Evolutionary conservation across 1,284 basidiomycete genomes (phyloP), one percentile per base, ranked within the genome.

Genomic region (Anthracocystis panici-leucophaei): DNA sequence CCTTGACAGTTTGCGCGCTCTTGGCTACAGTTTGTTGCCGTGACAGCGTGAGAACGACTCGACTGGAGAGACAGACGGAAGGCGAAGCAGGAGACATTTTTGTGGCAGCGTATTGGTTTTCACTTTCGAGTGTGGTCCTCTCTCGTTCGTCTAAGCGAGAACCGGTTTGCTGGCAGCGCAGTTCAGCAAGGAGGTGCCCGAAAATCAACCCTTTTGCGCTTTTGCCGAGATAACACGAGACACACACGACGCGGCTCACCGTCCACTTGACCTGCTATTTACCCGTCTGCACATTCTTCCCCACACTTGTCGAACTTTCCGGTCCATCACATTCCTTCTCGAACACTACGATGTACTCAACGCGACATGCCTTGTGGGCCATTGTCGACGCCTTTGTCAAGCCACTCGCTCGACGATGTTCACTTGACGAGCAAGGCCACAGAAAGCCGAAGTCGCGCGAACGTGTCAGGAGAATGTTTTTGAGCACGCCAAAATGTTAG

Each of bases 111-210:
- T 48, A 45, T 57, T 40, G 45, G 45, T 49, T 48, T 48, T 57
- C 45, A 46, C 31, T 25, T 46, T 33, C 33, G 35, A 23, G 18
- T 53, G 8, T 42, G 38, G 4, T 25, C 35, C 25, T 45, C n/a
- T n/a, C n/a, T n/a, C n/a, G n/a, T n/a, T n/a, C 20, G 23, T 12
- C 14, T 55, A 55, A 45, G 54, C 54, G 54, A 57, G 55, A 48
- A 27, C 3, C 21, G 55, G 21, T 57, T 48, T 57, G 55, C 55
- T 57, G 55, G 55, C 55, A 57, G 33, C 33, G 9, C 54, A n/a
- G n/a, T 35, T 18, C 55, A 48, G 55, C 55, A 57, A 57, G 55
- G 55, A 57, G 55, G 55, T 57, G 55, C 55, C 23, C 2, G 25
- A 23, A 25, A 23, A 25, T 2, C 2, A 45, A 31, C 20, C 40